These are phyloP conservation scores for Fagopyrum esculentum DNA, from an alignment of 148 eudicot genomes.

Conservation along the genomic window DNA sequence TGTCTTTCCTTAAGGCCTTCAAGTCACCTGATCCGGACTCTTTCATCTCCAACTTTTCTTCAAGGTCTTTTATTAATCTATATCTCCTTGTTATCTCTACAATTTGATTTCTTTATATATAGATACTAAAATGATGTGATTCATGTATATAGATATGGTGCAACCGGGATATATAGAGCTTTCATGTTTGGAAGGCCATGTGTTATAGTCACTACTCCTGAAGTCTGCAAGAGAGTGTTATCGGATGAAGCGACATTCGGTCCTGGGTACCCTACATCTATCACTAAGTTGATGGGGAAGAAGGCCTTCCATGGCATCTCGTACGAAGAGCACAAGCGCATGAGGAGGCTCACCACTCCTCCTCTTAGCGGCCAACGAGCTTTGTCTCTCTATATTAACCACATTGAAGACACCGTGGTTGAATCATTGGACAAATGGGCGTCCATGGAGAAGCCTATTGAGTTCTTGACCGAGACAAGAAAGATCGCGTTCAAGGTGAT, in stretches of 20 bases:
- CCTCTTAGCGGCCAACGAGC: conserved; percentile 35
- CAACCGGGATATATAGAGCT: conserved; percentile 29
- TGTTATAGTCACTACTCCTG: conserved; percentile 35
- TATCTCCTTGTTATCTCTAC: background rate
- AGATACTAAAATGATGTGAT: background rate
- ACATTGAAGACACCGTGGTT: conserved; percentile 22
- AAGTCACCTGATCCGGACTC: conserved; percentile 36
- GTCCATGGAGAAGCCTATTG: conserved; percentile 19
- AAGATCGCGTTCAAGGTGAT: conserved; percentile 41
- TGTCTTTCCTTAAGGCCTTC: conserved; percentile 39
- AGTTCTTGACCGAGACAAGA: conserved; percentile 45
- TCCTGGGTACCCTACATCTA: conserved; percentile 37
- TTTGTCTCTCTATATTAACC: conserved; percentile 25
- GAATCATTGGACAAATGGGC: conserved; percentile 27
- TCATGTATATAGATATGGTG: conserved; percentile 16
- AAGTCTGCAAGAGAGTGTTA: conserved; percentile 27
- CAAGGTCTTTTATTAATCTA: conserved; percentile 17
- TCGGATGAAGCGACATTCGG: conserved; percentile 31
- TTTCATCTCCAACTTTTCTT: conserved; percentile 31
- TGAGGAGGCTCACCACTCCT: conserved; percentile 27
- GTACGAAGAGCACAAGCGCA: conserved; percentile 29
- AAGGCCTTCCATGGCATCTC: conserved; percentile 32
- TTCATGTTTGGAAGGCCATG: conserved; percentile 34
- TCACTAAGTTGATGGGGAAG: conserved; percentile 30
- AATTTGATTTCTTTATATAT: background rate